Evolutionary conservation across 169 alveolate genomes (phyloP).

Genomic region (Cystoisospora suis): DNA sequence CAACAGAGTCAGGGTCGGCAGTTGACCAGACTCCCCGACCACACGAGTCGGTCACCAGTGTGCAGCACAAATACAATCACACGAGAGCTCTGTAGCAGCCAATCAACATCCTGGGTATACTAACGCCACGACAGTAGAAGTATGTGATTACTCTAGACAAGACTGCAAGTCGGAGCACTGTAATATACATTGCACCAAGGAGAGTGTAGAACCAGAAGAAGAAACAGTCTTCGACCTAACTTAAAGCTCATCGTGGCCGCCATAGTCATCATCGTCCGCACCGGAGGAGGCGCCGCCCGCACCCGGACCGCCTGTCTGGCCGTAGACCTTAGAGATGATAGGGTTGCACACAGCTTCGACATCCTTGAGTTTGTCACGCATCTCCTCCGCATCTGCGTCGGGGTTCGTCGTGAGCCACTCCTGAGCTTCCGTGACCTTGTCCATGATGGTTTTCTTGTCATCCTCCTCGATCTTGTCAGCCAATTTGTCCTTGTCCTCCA

Average conservation of each 20-base stretch:
- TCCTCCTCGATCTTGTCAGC: slow-evolving; percentile 91
- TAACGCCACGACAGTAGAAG: no score
- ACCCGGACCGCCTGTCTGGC: slow-evolving; percentile 85
- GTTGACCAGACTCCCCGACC: no score
- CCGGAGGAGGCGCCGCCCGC: slow-evolving; percentile 76
- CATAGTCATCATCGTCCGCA: slow-evolving; percentile 79
- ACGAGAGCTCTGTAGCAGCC: no score
- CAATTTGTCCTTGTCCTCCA: slow-evolving; percentile 87
- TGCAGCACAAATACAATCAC: no score
- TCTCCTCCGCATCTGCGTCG: slow-evolving; percentile 92
- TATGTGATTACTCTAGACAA: no score
- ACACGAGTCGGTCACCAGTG: no score
- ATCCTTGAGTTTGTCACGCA: slow-evolving; percentile 91
- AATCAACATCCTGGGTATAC: no score
- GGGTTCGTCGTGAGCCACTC: slow-evolving; percentile 92
- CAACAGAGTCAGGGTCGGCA: no score
- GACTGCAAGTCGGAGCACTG: no score
- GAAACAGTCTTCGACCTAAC: no score
- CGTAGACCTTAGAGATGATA: slow-evolving; percentile 92
- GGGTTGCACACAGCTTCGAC: slow-evolving; percentile 94
- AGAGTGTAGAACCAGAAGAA: no score
- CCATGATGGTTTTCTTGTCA: slow-evolving; percentile 84
- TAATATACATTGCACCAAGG: no score
- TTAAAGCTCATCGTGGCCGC: slow-evolving; percentile 80
- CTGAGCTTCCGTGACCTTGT: slow-evolving; percentile 84